These are phyloP conservation scores for Solanum sparsipilum DNA, from an alignment of 257 asterid genomes.

Conservation along the genomic window DNA sequence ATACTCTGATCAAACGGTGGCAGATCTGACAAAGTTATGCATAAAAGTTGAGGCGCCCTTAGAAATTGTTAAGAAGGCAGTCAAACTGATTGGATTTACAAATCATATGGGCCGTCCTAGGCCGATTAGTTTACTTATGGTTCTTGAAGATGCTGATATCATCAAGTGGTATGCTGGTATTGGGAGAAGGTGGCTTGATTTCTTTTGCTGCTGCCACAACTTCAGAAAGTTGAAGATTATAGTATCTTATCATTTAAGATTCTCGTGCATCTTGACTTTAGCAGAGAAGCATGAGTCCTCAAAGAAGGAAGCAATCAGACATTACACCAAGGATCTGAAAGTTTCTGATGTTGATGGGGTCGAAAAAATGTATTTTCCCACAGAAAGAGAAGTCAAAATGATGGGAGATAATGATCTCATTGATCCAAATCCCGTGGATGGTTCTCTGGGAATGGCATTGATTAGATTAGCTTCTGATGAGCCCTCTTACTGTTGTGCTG, in stretches of 20 bases:
- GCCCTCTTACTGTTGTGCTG: slow-evolving; percentile 42
- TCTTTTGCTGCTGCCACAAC: slow-evolving; percentile 78
- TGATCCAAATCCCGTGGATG: slow-evolving; percentile 75
- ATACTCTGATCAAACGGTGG: slow-evolving; percentile 52
- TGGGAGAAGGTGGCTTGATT: slow-evolving; percentile 86
- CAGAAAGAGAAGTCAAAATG: slow-evolving; percentile 70
- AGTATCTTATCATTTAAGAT: slow-evolving; percentile 70
- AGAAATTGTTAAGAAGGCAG: slow-evolving; percentile 50
- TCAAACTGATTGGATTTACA: slow-evolving; percentile 59
- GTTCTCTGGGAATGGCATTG: slow-evolving; percentile 46
- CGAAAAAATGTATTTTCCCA: slow-evolving; percentile 48
- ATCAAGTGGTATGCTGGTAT: slow-evolving; percentile 90
- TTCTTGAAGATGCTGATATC: slow-evolving; percentile 73
- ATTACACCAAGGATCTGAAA: slow-evolving; percentile 73
- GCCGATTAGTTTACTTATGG: slow-evolving; percentile 61
- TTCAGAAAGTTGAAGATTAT: slow-evolving; percentile 54
- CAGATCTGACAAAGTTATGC: slow-evolving; percentile 55
- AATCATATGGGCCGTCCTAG: slow-evolving; percentile 95
- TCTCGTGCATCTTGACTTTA: slow-evolving; percentile 73
- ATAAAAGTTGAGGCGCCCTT: slow-evolving; percentile 77
- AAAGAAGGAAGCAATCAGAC: slow-evolving; percentile 57
- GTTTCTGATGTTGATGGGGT: slow-evolving; percentile 22
- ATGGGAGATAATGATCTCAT: slow-evolving; percentile 65
- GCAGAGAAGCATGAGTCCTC: slow-evolving; percentile 90
- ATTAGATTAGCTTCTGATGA: slow-evolving; percentile 64